Evolutionary conservation across 495 filamentous ascomycete genomes (phyloP).

Genomic region (Trichoderma erinaceum): DNA sequence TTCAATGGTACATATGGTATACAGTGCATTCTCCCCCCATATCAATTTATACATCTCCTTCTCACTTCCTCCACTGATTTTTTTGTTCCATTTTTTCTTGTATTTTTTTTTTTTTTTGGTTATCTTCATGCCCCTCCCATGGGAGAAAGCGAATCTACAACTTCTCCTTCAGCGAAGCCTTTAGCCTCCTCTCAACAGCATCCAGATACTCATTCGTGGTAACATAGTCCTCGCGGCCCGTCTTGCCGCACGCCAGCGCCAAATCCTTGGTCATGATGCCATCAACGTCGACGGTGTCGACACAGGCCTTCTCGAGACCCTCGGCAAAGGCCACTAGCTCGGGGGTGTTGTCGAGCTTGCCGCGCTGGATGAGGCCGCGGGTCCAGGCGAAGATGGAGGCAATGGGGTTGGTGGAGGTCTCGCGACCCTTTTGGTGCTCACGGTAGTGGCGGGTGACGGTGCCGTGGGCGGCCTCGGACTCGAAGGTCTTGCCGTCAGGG

Average conservation of each 20-base stretch:
- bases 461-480: conserved; percentile 96
- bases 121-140: not conserved
- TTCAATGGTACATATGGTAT: too few species aligned
- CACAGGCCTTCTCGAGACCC: conserved; percentile 84
- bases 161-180: conserved; percentile 52
- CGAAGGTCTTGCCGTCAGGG: conserved; percentile 90
- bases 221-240: conserved; percentile 72
- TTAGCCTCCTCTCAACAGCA: conserved; percentile 82
- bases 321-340: conserved; percentile 87
- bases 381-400: conserved; percentile 99
- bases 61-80: not conserved
- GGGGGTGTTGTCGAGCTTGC: conserved; percentile 80
- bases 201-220: conserved; percentile 83
- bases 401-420: conserved; percentile 98
- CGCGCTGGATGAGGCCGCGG: conserved; percentile 85
- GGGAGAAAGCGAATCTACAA: conserved; percentile 27
- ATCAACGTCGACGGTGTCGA: conserved; percentile 87
- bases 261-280: conserved; percentile 99
- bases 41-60: too few species aligned
- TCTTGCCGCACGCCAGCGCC: conserved; percentile 83
- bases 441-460: conserved; percentile 98
- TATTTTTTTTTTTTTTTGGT: not conserved
- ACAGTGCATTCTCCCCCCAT: too few species aligned
- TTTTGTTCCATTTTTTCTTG: not conserved
- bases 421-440: conserved; percentile 93